These are phyloP conservation scores for Clarireedia monteithiana DNA, from an alignment of 2,329 filamentous ascomycete species.

Conservation along the genomic window DNA sequence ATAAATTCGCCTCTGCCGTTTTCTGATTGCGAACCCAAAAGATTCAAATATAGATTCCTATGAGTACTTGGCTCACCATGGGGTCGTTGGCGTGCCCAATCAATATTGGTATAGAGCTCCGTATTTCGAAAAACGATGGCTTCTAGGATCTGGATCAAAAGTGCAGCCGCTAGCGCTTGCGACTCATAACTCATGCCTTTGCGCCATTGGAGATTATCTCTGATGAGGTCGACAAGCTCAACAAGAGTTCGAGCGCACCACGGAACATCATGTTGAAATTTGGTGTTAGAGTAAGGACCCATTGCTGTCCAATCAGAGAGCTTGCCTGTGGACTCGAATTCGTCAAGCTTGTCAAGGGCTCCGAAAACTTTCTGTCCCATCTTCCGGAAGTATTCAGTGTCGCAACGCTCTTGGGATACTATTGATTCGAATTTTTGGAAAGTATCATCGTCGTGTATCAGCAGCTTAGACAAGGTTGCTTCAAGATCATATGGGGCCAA, in stretches of 20 bases:
- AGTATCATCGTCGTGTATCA: conserved; percentile 21
- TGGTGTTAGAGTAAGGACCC: neutral
- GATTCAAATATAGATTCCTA: conserved; percentile 24
- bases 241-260: conserved; percentile 23
- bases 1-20: conserved; percentile 19
- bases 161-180: conserved; percentile 18
- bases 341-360: conserved; percentile 17
- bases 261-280: conserved; percentile 17
- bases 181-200: conserved; percentile 15
- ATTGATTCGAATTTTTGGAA: conserved; percentile 20
- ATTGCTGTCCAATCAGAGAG: conserved; percentile 8
- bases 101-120: conserved; percentile 18
- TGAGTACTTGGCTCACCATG: conserved; percentile 20
- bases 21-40: conserved; percentile 19
- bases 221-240: conserved; percentile 21
- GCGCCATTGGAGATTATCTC: conserved; percentile 14
- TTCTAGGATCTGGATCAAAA: conserved; percentile 22
- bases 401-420: conserved; percentile 18
- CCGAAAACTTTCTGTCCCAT: conserved; percentile 17
- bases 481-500: conserved; percentile 20
- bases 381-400: conserved; percentile 22
- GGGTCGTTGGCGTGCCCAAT: conserved; percentile 16
- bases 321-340: conserved; percentile 21
- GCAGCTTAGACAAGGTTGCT: conserved; percentile 21
- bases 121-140: conserved; percentile 21